Conservation (phyloP, 2,329 filamentous ascomycete genomes). For the Phialophora chinensis region DNA sequence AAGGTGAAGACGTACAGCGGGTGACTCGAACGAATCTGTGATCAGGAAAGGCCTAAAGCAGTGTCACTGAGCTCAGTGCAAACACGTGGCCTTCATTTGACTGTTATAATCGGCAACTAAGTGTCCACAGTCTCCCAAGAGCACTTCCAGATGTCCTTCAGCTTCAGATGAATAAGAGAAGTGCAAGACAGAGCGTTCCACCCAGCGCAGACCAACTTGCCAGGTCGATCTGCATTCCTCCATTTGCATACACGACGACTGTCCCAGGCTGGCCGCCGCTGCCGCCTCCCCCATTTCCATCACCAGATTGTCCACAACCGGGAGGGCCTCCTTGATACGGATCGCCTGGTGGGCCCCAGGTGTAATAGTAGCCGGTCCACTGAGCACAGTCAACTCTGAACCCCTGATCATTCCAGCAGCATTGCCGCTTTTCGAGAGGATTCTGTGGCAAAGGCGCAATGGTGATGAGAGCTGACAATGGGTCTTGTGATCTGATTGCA, state of each 20-base stretch:
- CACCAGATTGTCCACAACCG: conserved; percentile 30
- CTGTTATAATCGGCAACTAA: neutral
- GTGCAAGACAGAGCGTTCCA: conserved; percentile 22
- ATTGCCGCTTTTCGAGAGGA: conserved; percentile 36
- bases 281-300: conserved; percentile 19
- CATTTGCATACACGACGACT: conserved; percentile 31
- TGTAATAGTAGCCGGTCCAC: conserved; percentile 42
- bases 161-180: conserved; percentile 30
- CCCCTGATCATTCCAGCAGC: conserved; percentile 40
- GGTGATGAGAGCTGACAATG: conserved; percentile 35
- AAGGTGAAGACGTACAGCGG: neutral
- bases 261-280: conserved; percentile 15
- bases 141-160: neutral
- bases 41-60: neutral
- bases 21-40: neutral
- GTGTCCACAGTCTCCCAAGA: neutral
- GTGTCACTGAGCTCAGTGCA: neutral
- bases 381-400: conserved; percentile 40
- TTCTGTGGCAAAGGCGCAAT: conserved; percentile 35
- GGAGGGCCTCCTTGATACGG: conserved; percentile 36
- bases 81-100: neutral
- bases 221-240: conserved; percentile 15
- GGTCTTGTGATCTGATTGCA: conserved; percentile 11
- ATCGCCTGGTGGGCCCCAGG: conserved; percentile 39
- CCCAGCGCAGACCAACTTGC: conserved; percentile 24